Percentiles rank a stretch among this genome's conserved stretches.
Evolutionary conservation across 108 stramenopile genomes (phyloP).

Genomic region (Cyclotella distinguenda): DNA sequence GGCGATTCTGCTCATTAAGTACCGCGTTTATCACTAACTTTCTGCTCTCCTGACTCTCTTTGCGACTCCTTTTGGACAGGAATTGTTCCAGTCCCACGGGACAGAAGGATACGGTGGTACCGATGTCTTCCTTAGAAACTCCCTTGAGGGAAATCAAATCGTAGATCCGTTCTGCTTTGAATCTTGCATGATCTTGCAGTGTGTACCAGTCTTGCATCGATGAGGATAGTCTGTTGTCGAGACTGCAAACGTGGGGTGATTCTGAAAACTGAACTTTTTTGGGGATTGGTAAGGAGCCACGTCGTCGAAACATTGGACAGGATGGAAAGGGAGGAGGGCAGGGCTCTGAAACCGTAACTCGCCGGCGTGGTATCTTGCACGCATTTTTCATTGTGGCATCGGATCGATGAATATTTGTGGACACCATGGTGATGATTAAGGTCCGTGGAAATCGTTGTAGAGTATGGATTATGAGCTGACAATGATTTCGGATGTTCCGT

Average conservation of each 20-base stretch:
- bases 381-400: neutral
- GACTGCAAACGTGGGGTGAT: constrained; percentile 14
- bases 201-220: constrained; percentile 28
- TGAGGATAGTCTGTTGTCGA: constrained; percentile 1
- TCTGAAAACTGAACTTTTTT: constrained; percentile 43
- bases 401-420: neutral
- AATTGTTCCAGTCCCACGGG: constrained; percentile 47
- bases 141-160: constrained; percentile 23
- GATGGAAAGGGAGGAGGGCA: neutral
- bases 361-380: constrained; percentile 4
- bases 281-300: constrained; percentile 2
- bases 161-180: constrained; percentile 29
- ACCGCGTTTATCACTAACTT: constrained; percentile 26
- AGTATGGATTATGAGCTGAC: too few relatives aligned
- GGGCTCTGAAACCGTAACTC: constrained; percentile 8
- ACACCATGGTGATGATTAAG: neutral
- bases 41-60: constrained; percentile 16
- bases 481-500: too few relatives aligned
- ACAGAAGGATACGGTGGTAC: constrained; percentile 1
- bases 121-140: neutral
- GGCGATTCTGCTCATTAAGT: constrained; percentile 38
- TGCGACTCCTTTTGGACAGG: constrained; percentile 6
- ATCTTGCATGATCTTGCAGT: constrained; percentile 20
- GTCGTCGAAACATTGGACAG: neutral
- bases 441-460: too few relatives aligned